Evolutionary conservation across 2,329 filamentous ascomycete species (phyloP).

Genomic region (Botrytis fabae): DNA sequence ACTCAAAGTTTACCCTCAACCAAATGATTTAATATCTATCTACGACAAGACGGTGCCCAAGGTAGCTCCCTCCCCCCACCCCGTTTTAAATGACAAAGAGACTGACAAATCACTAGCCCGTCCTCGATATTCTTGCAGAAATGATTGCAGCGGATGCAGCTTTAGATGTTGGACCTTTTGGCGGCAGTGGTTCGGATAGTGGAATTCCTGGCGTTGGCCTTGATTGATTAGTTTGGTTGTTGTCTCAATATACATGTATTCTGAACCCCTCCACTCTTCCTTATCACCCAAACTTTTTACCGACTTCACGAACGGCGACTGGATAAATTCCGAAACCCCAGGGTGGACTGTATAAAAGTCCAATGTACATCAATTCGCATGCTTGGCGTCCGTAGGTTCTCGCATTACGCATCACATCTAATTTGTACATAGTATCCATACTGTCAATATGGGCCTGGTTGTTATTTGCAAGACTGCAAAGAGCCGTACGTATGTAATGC

Average conservation of each 20-base stretch:
- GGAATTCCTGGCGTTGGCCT: slow-evolving; percentile 37
- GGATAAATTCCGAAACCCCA: slow-evolving; percentile 25
- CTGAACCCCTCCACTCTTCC: slow-evolving; percentile 26
- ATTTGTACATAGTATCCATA: slow-evolving; percentile 39
- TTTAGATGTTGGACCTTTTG: slow-evolving; percentile 57
- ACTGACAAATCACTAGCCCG: slow-evolving; percentile 57
- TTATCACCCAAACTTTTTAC: slow-evolving; percentile 22
- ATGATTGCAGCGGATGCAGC: slow-evolving; percentile 93
- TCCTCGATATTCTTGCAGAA: slow-evolving; percentile 93
- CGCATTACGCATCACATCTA: slow-evolving; percentile 31
- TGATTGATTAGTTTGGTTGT: slow-evolving; percentile 39
- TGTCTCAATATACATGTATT: slow-evolving; percentile 22
- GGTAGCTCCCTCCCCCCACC: slow-evolving; percentile 52
- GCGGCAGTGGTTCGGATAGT: slow-evolving; percentile 37
- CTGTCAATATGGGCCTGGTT: slow-evolving; percentile 31
- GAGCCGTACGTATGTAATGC: slow-evolving; percentile 29
- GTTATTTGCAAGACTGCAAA: slow-evolving; percentile 23
- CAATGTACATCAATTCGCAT: slow-evolving; percentile 36
- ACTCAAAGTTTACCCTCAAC: slow-evolving; percentile 95
- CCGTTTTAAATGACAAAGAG: slow-evolving; percentile 12
- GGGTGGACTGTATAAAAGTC: slow-evolving; percentile 23
- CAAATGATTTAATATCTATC: slow-evolving; percentile 88
- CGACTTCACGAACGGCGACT: slow-evolving; percentile 21
- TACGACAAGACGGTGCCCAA: slow-evolving; percentile 99
- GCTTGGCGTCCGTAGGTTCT: slow-evolving; percentile 33